Evolutionary conservation across 1,284 basidiomycete species (phyloP), one percentile per base, ranked within the genome.

Genomic region (Tilletia caries): DNA sequence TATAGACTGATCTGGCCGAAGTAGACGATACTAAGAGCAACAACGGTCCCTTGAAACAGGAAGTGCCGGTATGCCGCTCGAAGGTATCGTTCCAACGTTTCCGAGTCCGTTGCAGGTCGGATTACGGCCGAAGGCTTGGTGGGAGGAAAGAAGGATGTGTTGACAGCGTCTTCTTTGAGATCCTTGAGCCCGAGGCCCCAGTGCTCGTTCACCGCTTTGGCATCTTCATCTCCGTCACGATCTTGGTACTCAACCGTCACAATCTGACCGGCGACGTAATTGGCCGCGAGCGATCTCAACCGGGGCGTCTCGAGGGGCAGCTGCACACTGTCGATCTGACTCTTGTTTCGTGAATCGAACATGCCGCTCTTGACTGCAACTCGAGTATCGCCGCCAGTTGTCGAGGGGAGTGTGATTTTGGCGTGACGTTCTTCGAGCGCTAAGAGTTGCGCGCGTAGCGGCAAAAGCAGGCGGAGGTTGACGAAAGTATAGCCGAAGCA

Each of bases 81-180:
- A 18, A 60, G 29, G 27, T 60, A 60, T 25, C 27, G 18, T 60
- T 60, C 54, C 25, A 25, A 60, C 1, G 54, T 60, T 32, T 60
- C 25, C 23, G 54, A 60, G 32, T 60, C 54, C 12, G 32, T 25
- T 25, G 54, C 54, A 27, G 54, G 25, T 60, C 54, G 18, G 27
- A 60, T 25, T 8, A 60, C 54, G 25, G 54, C 54, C 20, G 54
- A 60, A 8, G 54, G 54, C 54, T 60, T 60, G 54, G 29, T 32
- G 54, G 54, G 54, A 18, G 54, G 54, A 25, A 60, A 60, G 54
- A 60, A 60, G 25, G 54, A 60, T 32, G 25, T 60, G 54, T 60
- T 27, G 12, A 25, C n/a, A 8, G 23, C 25, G 32, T 60, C 54
- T 18, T 27, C 29, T 32, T 60, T 27, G 54, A 60, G 23, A 20